These are phyloP conservation scores for Pestalotiopsis sp. DNA, from an alignment of 2,329 filamentous ascomycete genomes.

Conservation along the genomic window DNA sequence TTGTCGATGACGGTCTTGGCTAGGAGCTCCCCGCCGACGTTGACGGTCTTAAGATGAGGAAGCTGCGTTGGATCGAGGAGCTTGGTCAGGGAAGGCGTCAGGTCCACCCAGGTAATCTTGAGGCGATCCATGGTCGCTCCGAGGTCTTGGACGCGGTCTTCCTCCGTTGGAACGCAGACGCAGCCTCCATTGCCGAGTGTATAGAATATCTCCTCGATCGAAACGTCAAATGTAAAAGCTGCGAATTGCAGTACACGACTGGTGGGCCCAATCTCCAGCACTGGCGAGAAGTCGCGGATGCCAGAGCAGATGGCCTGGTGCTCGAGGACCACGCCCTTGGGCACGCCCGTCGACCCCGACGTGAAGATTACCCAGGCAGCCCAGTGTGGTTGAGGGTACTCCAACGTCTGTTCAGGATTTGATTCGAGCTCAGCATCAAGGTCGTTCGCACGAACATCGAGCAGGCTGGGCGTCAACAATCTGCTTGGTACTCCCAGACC, in stretches of 20 bases:
- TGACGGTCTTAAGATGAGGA: neutral
- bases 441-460: neutral
- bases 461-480: neutral
- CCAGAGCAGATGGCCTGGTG: conserved; percentile 1
- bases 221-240: neutral
- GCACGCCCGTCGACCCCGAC: conserved; percentile 65
- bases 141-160: neutral
- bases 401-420: neutral
- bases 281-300: too few relatives aligned
- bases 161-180: neutral
- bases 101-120: neutral
- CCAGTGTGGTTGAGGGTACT: neutral
- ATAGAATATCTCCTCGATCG: neutral
- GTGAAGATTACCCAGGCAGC: conserved; percentile 61
- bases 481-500: neutral
- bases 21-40: neutral
- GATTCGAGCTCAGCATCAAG: neutral
- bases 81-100: neutral
- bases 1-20: neutral
- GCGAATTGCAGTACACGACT: neutral
- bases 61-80: neutral
- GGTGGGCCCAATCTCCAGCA: too few relatives aligned
- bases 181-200: neutral
- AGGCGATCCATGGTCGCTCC: neutral
- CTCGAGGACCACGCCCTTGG: conserved; percentile 60